Conservation (phyloP, 805 yeast genomes). For the Candida schatavii region DNA sequence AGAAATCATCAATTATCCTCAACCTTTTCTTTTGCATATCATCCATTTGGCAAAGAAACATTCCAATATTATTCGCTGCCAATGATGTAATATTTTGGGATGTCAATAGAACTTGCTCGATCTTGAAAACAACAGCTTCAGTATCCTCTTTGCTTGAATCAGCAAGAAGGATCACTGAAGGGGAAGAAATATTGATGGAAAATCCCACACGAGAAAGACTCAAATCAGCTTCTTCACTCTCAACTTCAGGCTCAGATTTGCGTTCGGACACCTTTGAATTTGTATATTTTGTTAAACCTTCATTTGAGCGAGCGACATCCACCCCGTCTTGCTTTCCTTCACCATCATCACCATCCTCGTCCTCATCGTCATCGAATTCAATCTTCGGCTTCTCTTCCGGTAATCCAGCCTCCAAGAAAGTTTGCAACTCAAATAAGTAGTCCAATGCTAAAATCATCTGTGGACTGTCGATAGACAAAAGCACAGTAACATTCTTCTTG, state of each 20-base stretch:
- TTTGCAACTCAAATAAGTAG: slow-evolving; percentile 72
- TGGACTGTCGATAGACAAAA: slow-evolving; percentile 76
- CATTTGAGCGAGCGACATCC: not conserved
- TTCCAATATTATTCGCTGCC: slow-evolving; percentile 75
- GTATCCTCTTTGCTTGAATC: slow-evolving; percentile 67
- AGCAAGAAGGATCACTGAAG: slow-evolving; percentile 76
- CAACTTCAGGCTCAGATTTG: slow-evolving; percentile 5
- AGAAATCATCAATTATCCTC: slow-evolving; percentile 85
- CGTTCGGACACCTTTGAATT: not conserved
- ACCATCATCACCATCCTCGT: slow-evolving; percentile 5
- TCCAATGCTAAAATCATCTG: slow-evolving; percentile 80
- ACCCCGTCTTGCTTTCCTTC: not conserved
- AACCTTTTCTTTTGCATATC: slow-evolving; percentile 57
- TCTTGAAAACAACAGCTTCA: slow-evolving; percentile 87
- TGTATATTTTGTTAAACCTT: not conserved
- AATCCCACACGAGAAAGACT: slow-evolving; percentile 34
- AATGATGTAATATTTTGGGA: slow-evolving; percentile 66
- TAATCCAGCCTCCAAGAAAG: slow-evolving; percentile 55
- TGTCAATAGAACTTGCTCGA: slow-evolving; percentile 71
- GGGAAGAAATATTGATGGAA: slow-evolving; percentile 68
- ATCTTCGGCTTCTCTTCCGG: slow-evolving; percentile 16
- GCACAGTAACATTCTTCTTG: slow-evolving; percentile 42
- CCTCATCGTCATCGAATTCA: slow-evolving; percentile 15
- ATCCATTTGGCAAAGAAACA: slow-evolving; percentile 80
- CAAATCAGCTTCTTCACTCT: slow-evolving; percentile 1